Conservation (phyloP, 805 yeast genomes). For the Ogataea corticis region DNA sequence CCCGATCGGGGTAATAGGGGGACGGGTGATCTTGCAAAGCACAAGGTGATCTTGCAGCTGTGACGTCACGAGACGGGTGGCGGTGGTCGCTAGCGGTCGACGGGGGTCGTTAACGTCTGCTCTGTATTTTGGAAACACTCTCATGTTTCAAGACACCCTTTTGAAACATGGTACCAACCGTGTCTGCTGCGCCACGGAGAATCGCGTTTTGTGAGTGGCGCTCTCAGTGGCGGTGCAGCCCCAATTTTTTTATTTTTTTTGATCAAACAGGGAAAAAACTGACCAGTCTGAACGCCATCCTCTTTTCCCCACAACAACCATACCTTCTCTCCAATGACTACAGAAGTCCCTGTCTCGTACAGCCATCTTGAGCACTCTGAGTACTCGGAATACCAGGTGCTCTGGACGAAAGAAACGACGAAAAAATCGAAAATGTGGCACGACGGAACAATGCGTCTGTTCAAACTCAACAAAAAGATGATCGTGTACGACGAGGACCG, state of each 20-base stretch:
- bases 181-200: constrained; percentile 1
- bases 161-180: neutral
- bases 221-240: neutral
- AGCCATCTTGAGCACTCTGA: constrained; percentile 36
- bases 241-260: neutral
- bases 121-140: too few species aligned
- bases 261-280: neutral
- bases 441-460: constrained; percentile 49
- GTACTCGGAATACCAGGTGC: constrained; percentile 47
- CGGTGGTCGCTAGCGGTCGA: too few species aligned
- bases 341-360: constrained; percentile 17
- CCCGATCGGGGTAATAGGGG: too few species aligned
- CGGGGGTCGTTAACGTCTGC: too few species aligned
- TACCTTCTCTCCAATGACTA: constrained; percentile 6
- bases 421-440: constrained; percentile 53
- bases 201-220: constrained; percentile 6
- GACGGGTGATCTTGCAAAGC: too few species aligned
- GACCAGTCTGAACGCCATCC: constrained; percentile 4
- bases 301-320: neutral
- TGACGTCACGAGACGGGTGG: too few species aligned
- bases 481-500: constrained; percentile 40
- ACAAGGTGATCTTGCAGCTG: too few species aligned
- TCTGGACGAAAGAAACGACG: constrained; percentile 44
- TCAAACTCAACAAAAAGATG: constrained; percentile 49
- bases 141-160: neutral